phyloP scores from a whole-genome alignment of 306 rosid species.

The Psophocarpus tetragonolobus region DNA sequence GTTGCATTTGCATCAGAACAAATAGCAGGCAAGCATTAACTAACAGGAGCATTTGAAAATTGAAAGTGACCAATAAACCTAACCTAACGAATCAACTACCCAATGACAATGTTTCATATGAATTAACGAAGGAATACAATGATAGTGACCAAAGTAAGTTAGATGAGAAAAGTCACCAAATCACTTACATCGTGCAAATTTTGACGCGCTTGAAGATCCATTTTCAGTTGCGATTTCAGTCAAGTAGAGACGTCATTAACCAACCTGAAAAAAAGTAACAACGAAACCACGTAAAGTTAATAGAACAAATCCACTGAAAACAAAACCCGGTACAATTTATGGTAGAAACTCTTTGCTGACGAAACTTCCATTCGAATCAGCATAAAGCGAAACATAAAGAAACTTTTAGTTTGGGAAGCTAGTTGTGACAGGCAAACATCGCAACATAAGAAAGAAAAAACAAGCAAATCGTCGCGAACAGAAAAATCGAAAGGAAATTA shows the following conservation, averaged over 20 bases:
- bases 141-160: constrained; percentile 9
- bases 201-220: constrained; percentile 41
- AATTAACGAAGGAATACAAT: background rate
- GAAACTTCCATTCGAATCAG: constrained; percentile 15
- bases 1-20: constrained; percentile 13
- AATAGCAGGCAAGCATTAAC: background rate
- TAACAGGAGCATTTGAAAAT: constrained; percentile 6
- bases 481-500: background rate
- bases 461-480: background rate
- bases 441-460: background rate
- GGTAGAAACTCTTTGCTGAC: constrained; percentile 2
- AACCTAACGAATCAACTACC: constrained; percentile 13
- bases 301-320: constrained; percentile 24
- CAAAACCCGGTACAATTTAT: background rate
- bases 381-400: background rate
- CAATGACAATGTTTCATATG: background rate
- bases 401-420: background rate
- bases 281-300: background rate
- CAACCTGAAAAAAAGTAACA: constrained; percentile 40
- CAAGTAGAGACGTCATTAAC: constrained; percentile 7
- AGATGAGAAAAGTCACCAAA: background rate
- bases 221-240: constrained; percentile 29
- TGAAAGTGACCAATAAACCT: constrained; percentile 6
- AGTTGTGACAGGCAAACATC: background rate
- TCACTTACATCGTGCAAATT: constrained; percentile 57